Evolutionary conservation across 2,329 filamentous ascomycete genomes (phyloP).

Genomic region (Aspergillus fumigatiaffinis): DNA sequence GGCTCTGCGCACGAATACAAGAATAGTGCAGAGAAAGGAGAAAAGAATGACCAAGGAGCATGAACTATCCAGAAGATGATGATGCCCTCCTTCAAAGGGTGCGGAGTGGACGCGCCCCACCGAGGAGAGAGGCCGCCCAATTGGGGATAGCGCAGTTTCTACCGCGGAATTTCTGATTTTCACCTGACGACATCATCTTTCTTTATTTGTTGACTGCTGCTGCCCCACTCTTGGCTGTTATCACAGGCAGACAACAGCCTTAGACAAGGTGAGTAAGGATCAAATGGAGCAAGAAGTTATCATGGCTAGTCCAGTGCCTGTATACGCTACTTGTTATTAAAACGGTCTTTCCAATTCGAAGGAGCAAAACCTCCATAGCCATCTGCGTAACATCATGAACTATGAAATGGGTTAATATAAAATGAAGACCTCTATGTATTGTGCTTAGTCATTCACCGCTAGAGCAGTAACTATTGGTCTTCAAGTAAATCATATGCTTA

Average conservation of each 20-base stretch:
- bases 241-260: background rate
- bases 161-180: background rate
- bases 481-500: background rate
- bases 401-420: no score
- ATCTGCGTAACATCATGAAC: no score
- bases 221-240: constrained; percentile 8
- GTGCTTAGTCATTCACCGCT: no score
- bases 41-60: constrained; percentile 8
- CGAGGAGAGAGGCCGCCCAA: background rate
- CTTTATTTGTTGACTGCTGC: background rate
- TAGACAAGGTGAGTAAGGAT: background rate
- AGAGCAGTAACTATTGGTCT: background rate
- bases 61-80: constrained; percentile 18
- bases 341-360: no score
- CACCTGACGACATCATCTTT: constrained; percentile 5
- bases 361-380: no score
- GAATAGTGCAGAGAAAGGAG: background rate
- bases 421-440: no score
- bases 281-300: background rate
- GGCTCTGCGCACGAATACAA: constrained; percentile 1
- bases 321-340: no score
- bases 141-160: background rate
- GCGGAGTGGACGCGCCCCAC: constrained; percentile 16
- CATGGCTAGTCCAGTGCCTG: no score
- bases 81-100: constrained; percentile 12